phyloP scores from a whole-genome alignment of 768 basidiomycete genomes.

The Strobilomyces dryophilus region DNA sequence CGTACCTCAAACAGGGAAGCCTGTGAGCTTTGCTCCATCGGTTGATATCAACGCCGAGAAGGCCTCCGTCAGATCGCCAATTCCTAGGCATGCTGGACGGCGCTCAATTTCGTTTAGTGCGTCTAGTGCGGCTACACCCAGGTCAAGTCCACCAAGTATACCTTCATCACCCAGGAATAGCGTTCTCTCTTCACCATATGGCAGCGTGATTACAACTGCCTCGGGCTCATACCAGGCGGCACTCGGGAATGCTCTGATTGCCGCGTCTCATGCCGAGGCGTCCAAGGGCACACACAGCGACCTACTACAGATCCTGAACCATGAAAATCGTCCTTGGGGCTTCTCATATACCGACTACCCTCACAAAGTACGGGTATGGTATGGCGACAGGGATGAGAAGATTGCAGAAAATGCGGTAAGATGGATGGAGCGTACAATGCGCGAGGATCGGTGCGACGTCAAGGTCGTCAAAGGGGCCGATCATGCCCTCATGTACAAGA shows the following conservation, averaged over 20 bases:
- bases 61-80: constrained; percentile 30
- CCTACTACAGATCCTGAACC: constrained; percentile 87
- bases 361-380: constrained; percentile 81
- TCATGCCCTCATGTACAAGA: constrained; percentile 92
- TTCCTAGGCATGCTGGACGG: constrained; percentile 50
- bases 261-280: constrained; percentile 94
- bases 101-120: constrained; percentile 67
- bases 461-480: constrained; percentile 85
- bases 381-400: constrained; percentile 90
- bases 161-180: constrained; percentile 53
- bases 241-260: constrained; percentile 86
- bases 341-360: constrained; percentile 82
- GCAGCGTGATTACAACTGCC: constrained; percentile 20
- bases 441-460: constrained; percentile 67
- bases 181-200: constrained; percentile 29
- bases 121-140: constrained; percentile 26
- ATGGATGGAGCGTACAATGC: constrained; percentile 90
- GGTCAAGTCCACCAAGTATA: constrained; percentile 44
- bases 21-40: constrained; percentile 14
- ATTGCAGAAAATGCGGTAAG: constrained; percentile 87
- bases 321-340: constrained; percentile 84
- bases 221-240: constrained; percentile 49
- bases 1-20: constrained; percentile 16
- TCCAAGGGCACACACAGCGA: constrained; percentile 89
- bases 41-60: constrained; percentile 32